Base-by-base conservation (phyloP, 768 basidiomycete species). In the Hericium alpestre region DNA sequence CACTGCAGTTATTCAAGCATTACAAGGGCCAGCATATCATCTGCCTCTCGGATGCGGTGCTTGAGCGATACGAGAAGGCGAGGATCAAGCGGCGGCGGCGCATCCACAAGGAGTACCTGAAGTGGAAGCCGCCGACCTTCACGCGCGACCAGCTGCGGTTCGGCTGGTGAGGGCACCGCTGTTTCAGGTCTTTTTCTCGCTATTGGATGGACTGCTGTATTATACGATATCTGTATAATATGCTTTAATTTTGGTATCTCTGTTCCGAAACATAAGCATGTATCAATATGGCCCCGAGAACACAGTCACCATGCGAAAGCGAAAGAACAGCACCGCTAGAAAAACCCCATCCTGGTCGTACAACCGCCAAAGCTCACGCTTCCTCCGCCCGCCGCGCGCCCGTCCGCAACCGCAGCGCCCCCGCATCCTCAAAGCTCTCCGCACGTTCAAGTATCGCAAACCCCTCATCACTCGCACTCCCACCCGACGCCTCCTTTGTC, bases 101-200 rank as follows among this genome's bases (percentile, higher is more conserved):
- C 56, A 94, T 99, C 61, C 79, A 90, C 61, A 75, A 95, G 37
- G 83, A 87, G 58, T 76, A 76, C 65, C 73, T 99, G 57, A 79
- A 82, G 62, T 99, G 96, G 96, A 96, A 94, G 70, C 95, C 96
- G 56, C 96, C 91, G 15, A 85, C 88, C 48, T 93, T 95, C 71
- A 90, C 89, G 52, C 79, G 90, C 59, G 91, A 92, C 64, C 90
- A 93, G 71, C 74, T 93, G 58, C 82, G 91, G 58, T 93, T 93
- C 65, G 76, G 76, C 7, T 76, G 72, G 70, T 76, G 68, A 61
- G 51, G 55, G 38, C 5, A 10, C 23, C 18, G 47, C 47, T 32
- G 51, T 58, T 43, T 43, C 13, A 8, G 7, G 6, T 32, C 13
- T 46, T 46, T 16, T 46, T n/a, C n/a, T 46, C 16, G 20, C 43